Percentiles rank a stretch among this genome's conserved stretches.
These are phyloP conservation scores for Arachnopeziza araneosa DNA, from an alignment of 2,329 filamentous ascomycete genomes.

Conservation along the genomic window DNA sequence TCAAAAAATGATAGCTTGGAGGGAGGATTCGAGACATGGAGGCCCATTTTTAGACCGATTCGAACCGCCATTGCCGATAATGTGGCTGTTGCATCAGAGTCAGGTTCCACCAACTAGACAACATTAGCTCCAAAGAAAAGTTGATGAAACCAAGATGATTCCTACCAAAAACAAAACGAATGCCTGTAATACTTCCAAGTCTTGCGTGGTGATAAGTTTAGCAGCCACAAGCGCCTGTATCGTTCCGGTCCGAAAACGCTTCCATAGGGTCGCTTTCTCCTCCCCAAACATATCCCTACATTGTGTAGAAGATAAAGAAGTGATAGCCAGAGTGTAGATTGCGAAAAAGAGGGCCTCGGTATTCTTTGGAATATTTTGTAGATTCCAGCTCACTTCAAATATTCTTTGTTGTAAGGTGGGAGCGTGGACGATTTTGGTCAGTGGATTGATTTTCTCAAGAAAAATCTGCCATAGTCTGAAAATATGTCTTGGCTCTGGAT, in stretches of 20 bases:
- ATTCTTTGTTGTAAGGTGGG: slow-evolving; percentile 37
- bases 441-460: slow-evolving; percentile 61
- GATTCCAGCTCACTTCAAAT: slow-evolving; percentile 48
- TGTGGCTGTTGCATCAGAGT: not conserved
- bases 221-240: slow-evolving; percentile 1
- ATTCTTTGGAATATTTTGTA: not conserved
- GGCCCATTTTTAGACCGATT: slow-evolving; percentile 36
- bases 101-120: not conserved
- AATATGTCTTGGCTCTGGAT: slow-evolving; percentile 38
- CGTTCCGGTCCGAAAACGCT: not conserved
- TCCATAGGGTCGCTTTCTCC: not conserved
- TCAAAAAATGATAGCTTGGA: slow-evolving; percentile 36
- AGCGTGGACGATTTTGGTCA: slow-evolving; percentile 56
- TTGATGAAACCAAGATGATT: not conserved
- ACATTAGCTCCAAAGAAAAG: not conserved
- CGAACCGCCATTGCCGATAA: slow-evolving; percentile 5
- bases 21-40: slow-evolving; percentile 27
- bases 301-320: slow-evolving; percentile 1
- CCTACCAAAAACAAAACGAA: slow-evolving; percentile 9
- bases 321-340: slow-evolving; percentile 8
- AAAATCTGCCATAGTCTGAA: slow-evolving; percentile 63
- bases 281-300: not conserved
- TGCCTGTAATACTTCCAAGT: slow-evolving; percentile 6
- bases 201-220: slow-evolving; percentile 25
- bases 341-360: slow-evolving; percentile 7